Evolutionary conservation across 2,329 filamentous ascomycete species (phyloP).

Genomic region (Stagonosporopsis chrysanthemi): DNA sequence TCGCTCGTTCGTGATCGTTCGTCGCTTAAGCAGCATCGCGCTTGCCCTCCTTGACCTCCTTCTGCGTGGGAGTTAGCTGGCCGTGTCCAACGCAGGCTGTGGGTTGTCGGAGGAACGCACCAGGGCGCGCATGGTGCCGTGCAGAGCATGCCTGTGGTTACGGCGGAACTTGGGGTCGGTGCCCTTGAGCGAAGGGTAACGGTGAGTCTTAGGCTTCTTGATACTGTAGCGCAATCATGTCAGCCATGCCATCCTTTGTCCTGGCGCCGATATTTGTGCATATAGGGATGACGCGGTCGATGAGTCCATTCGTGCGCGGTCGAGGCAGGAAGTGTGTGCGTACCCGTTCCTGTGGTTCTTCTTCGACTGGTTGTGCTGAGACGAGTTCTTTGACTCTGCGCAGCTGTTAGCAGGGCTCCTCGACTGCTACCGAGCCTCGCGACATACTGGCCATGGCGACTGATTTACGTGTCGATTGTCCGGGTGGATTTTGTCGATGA

Average conservation of each 20-base stretch:
- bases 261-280: background rate
- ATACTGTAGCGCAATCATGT: constrained; percentile 68
- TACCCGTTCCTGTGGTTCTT: constrained; percentile 99
- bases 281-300: background rate
- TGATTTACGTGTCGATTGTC: constrained; percentile 47
- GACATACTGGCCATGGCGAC: constrained; percentile 76
- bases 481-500: constrained; percentile 35
- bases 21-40: constrained; percentile 77
- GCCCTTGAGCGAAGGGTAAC: constrained; percentile 98
- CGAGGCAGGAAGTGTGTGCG: constrained; percentile 49
- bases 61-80: constrained; percentile 64
- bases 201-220: constrained; percentile 99
- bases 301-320: constrained; percentile 20
- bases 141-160: constrained; percentile 99
- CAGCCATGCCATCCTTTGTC: constrained; percentile 24
- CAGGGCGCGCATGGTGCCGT: constrained; percentile 97
- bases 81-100: background rate
- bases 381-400: constrained; percentile 99
- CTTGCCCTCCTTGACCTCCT: constrained; percentile 98
- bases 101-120: constrained; percentile 64
- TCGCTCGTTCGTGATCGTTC: constrained; percentile 42
- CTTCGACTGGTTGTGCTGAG: constrained; percentile 97
- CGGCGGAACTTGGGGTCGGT: constrained; percentile 99
- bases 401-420: constrained; percentile 22
- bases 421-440: background rate